phyloP scores from a whole-genome alignment of 768 basidiomycete genomes.

The Phaeotremella fagi region DNA sequence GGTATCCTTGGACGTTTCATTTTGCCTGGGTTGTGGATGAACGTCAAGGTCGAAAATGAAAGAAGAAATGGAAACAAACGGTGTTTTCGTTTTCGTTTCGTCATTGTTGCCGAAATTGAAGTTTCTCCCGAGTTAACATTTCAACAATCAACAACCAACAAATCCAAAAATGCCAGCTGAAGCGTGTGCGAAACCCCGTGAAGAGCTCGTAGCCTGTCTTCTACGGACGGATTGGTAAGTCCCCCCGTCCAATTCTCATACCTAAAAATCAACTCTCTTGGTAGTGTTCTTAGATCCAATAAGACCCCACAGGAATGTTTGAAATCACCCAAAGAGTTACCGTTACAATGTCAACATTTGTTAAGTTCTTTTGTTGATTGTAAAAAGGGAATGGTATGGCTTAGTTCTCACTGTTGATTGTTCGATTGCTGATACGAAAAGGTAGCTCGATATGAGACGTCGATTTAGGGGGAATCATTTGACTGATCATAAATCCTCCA shows the following conservation, averaged over 20 bases:
- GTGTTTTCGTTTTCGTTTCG: background rate
- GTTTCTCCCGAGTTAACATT: too few species aligned
- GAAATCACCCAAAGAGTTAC: constrained; percentile 32
- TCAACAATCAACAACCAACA: too few species aligned
- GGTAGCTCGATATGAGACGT: constrained; percentile 46
- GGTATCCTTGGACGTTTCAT: constrained; percentile 7
- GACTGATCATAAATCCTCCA: constrained; percentile 19
- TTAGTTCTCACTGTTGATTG: background rate
- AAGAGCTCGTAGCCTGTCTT: constrained; percentile 34
- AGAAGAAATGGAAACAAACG: background rate
- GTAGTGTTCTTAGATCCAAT: constrained; percentile 39
- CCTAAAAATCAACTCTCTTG: background rate
- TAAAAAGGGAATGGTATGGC: constrained; percentile 47
- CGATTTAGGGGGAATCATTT: constrained; percentile 47
- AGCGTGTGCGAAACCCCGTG: constrained; percentile 29
- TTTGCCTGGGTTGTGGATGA: background rate
- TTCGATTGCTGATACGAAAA: background rate
- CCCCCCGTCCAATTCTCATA: background rate
- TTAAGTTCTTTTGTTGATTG: constrained; percentile 43
- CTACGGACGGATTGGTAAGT: constrained; percentile 35
- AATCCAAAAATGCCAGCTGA: constrained; percentile 15
- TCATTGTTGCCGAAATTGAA: too few species aligned
- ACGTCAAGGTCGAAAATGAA: background rate
- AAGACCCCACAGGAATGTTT: constrained; percentile 44
- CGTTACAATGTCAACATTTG: constrained; percentile 44